phyloP scores from a whole-genome alignment of 306 rosid species.

The Sindora glabra region DNA sequence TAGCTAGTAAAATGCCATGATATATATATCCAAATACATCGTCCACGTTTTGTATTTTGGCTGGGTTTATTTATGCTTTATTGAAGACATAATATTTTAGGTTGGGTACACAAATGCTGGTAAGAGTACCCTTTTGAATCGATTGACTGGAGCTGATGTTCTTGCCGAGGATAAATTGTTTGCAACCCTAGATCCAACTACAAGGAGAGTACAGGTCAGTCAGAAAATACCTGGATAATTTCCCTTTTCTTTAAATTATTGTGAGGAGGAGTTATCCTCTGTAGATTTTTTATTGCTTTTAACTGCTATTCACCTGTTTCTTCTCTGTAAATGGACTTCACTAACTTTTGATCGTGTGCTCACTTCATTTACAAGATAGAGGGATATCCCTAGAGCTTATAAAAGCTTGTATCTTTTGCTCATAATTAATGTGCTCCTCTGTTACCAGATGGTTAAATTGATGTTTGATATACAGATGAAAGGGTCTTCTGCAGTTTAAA shows the following conservation, averaged over 20 bases:
- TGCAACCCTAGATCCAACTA: conserved; percentile 98
- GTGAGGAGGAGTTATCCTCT: background rate
- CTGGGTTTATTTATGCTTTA: conserved; percentile 3
- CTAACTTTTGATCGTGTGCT: too few species aligned
- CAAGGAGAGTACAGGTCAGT: conserved; percentile 94
- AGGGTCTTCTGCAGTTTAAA: background rate
- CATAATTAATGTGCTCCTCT: too few species aligned
- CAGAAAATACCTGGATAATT: conserved; percentile 15
- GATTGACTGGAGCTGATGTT: conserved; percentile 86
- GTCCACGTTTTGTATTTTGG: background rate
- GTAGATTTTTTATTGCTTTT: conserved; percentile 4
- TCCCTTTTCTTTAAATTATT: background rate
- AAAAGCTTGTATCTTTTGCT: too few species aligned
- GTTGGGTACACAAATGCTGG: conserved; percentile 99
- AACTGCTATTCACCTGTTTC: conserved; percentile 6
- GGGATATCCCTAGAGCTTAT: background rate
- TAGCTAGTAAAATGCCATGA: background rate
- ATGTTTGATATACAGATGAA: background rate
- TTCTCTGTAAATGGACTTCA: too few species aligned
- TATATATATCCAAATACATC: background rate
- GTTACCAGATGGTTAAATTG: too few species aligned
- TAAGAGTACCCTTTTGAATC: conserved; percentile 93
- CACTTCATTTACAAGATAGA: too few species aligned
- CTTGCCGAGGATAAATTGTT: conserved; percentile 90
- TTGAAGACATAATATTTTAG: conserved; percentile 31